Evolutionary conservation across 345 rosid species (phyloP), one percentile per base, ranked within the genome.

Genomic region (Arabidopsis suecica): DNA sequence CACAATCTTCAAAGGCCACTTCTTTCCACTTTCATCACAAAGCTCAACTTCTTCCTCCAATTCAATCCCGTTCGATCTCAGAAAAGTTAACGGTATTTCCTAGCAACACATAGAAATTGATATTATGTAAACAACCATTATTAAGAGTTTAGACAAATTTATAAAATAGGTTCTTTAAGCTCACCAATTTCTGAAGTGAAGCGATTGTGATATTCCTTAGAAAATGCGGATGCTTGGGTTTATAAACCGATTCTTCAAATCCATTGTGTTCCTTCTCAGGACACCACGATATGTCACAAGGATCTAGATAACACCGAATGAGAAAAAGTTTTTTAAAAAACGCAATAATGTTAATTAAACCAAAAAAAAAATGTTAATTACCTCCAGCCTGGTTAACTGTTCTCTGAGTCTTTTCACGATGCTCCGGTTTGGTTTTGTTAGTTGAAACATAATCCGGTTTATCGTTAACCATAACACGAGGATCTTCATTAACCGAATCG

Each of bases 211-310:
- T 63, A 28, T 36, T 69, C 75, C 80, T 77, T 28, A 77, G 54
- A 55, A 69, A 77, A 70, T 77, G 80, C 3, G 80, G 80, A 70
- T 70, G 36, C 53, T 70, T 20, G n/a, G 66, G 65, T 61, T 67
- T 57, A 59, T 20, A 5, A 58, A 8, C 67, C 45, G 61, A 22
- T 22, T 69, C 44, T 69, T 42, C 56, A 34, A 9, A 11, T 69
- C 23, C 42, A 61, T 14, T 18, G 36, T 50, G 47, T 16, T 49
- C 41, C 69, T 23, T 68, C 30, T n/a, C 54, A 32, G 37, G n/a
- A 75, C 11, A 14, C 48, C 55, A 59, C 50, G 69, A 41, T 12
- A 41, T 16, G 42, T 9, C 74, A 75, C 7, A 16, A 32, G 56
- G 23, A 68, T 61, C 79, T 61, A 61, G 57, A n/a, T 32, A 20